These are phyloP conservation scores for Quercus dentata DNA, from an alignment of 306 rosid species.

Conservation along the genomic window DNA sequence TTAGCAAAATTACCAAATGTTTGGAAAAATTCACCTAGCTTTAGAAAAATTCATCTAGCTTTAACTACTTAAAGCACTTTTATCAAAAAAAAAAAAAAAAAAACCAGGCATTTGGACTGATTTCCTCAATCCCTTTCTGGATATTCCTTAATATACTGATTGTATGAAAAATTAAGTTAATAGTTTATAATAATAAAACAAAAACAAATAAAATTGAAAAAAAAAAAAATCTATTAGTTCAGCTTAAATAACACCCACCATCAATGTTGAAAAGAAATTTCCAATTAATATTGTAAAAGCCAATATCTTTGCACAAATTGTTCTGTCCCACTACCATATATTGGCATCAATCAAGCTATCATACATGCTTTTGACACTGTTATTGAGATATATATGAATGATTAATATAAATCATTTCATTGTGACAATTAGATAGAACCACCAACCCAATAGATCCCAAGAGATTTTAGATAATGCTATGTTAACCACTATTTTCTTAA, in stretches of 20 bases:
- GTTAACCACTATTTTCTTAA: slow-evolving; percentile 14
- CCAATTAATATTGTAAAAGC: neutral
- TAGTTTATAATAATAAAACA: too few species aligned
- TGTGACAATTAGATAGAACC: slow-evolving; percentile 11
- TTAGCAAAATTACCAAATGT: too few species aligned
- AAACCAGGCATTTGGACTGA: too few species aligned
- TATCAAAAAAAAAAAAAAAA: too few species aligned
- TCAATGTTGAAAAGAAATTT: neutral
- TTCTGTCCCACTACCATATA: neutral
- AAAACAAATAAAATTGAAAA: too few species aligned
- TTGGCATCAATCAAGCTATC: neutral
- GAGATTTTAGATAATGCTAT: slow-evolving; percentile 26
- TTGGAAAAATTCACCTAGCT: too few species aligned
- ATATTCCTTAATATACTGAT: too few species aligned
- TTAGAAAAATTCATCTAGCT: too few species aligned
- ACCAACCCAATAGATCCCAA: slow-evolving; percentile 25
- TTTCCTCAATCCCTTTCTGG: too few species aligned
- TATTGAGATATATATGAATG: neutral
- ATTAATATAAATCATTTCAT: neutral
- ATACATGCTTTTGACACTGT: neutral
- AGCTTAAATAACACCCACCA: neutral
- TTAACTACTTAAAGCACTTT: too few species aligned
- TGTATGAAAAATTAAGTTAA: too few species aligned
- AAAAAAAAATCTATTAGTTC: neutral
- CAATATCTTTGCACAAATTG: neutral